These are phyloP conservation scores for Gaultheria prostrata DNA, from an alignment of 148 eudicot genomes.

Conservation along the genomic window DNA sequence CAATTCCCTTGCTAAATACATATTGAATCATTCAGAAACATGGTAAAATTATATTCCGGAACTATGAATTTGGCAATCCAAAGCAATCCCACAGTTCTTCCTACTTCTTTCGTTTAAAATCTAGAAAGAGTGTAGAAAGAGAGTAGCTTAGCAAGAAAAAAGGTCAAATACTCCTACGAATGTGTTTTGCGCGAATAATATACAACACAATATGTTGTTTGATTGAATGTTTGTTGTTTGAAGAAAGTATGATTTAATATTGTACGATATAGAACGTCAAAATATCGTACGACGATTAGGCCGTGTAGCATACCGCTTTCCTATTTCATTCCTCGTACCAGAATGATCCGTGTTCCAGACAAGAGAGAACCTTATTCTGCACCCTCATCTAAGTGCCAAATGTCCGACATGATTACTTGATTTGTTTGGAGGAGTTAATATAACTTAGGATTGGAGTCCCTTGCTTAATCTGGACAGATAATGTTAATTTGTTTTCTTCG, in stretches of 20 bases:
- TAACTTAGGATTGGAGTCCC: neutral
- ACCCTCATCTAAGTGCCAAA: neutral
- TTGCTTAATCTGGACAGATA: neutral
- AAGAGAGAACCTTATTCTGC: neutral
- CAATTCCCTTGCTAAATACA: neutral
- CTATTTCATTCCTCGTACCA: neutral
- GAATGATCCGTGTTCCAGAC: neutral
- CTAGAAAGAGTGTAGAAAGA: constrained; percentile 5
- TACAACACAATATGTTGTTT: neutral
- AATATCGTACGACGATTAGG: neutral
- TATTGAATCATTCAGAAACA: neutral
- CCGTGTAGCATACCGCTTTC: neutral
- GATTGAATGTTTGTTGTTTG: neutral
- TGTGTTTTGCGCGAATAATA: too few species aligned
- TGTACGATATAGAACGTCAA: neutral
- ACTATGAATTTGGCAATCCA: neutral
- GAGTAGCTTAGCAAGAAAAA: neutral
- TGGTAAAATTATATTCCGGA: neutral
- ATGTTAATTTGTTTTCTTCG: neutral
- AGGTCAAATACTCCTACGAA: neutral
- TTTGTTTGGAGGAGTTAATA: neutral
- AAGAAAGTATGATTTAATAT: neutral
- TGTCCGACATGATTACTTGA: neutral
- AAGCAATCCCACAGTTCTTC: neutral
- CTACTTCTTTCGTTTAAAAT: neutral